phyloP scores from a whole-genome alignment of 129 eudicot genomes.

The Glebionis coronaria region DNA sequence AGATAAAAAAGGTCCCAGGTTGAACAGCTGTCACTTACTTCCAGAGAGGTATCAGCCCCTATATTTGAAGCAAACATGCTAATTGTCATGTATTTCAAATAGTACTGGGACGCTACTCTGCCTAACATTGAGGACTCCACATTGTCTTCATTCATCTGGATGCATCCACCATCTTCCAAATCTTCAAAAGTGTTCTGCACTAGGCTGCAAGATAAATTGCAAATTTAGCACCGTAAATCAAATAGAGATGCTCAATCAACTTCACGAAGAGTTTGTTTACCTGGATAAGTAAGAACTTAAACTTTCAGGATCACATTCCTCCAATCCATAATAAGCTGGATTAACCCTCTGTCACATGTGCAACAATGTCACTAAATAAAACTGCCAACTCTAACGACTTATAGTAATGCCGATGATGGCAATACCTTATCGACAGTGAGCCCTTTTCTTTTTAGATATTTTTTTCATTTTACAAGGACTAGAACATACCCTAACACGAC shows the following conservation, averaged over 20 bases:
- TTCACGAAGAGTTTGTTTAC: slow-evolving; percentile 35
- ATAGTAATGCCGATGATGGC: neutral
- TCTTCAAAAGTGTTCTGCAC: slow-evolving; percentile 89
- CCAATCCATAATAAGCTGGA: slow-evolving; percentile 96
- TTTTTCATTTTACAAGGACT: no score
- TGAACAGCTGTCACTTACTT: slow-evolving; percentile 46
- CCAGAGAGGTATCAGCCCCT: slow-evolving; percentile 84
- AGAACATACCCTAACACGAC: no score
- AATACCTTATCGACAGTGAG: no score
- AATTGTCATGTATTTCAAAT: slow-evolving; percentile 80
- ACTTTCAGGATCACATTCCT: slow-evolving; percentile 70
- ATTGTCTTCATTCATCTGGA: slow-evolving; percentile 66
- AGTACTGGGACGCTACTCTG: slow-evolving; percentile 88
- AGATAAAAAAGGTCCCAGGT: neutral
- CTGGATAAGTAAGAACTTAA: slow-evolving; percentile 86
- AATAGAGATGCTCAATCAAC: slow-evolving; percentile 10
- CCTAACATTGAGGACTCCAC: slow-evolving; percentile 89
- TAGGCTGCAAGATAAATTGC: slow-evolving; percentile 45
- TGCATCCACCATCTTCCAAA: slow-evolving; percentile 95
- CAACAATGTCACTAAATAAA: slow-evolving; percentile 15
- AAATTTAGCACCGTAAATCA: neutral
- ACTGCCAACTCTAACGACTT: slow-evolving; percentile 5
- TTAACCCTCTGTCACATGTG: slow-evolving; percentile 63
- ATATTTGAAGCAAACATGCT: slow-evolving; percentile 96
- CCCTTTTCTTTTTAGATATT: no score